Conservation (phyloP, 75 land plant species). For the Picea sitchensis region DNA sequence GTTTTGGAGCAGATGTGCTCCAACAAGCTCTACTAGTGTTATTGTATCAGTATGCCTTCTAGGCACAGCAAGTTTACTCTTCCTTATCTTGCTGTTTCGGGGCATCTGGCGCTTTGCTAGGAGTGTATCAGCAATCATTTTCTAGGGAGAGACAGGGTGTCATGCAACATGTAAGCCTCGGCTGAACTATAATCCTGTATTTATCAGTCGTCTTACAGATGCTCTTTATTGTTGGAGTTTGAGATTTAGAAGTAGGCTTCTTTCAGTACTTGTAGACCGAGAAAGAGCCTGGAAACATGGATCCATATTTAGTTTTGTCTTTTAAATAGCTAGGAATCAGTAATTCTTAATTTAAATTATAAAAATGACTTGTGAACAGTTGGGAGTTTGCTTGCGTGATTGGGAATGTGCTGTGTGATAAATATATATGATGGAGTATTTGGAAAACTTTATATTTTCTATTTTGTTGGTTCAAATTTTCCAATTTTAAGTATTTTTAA, state of each 20-base stretch:
- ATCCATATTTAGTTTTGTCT: background rate
- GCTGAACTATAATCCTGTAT: background rate
- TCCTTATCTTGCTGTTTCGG: background rate
- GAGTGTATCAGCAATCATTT: background rate
- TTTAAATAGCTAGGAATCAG: background rate
- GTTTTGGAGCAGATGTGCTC: background rate
- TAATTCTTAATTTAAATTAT: background rate
- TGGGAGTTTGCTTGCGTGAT: background rate
- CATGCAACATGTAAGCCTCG: background rate
- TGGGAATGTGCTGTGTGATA: background rate
- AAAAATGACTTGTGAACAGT: background rate
- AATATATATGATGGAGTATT: background rate
- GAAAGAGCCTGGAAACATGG: background rate
- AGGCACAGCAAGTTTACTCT: background rate
- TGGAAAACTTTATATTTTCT: background rate
- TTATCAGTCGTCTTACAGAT: background rate
- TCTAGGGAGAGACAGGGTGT: background rate
- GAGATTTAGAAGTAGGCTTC: background rate
- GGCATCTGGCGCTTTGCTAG: slow-evolving; percentile 9
- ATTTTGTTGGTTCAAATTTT: too few relatives aligned
- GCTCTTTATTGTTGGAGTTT: background rate
- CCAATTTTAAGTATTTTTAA: too few relatives aligned
- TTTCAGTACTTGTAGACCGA: background rate
- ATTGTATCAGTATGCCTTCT: background rate
- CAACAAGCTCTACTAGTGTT: background rate